These are phyloP conservation scores for Fusarium palustre DNA, from an alignment of 2,329 filamentous ascomycete genomes.

Conservation along the genomic window DNA sequence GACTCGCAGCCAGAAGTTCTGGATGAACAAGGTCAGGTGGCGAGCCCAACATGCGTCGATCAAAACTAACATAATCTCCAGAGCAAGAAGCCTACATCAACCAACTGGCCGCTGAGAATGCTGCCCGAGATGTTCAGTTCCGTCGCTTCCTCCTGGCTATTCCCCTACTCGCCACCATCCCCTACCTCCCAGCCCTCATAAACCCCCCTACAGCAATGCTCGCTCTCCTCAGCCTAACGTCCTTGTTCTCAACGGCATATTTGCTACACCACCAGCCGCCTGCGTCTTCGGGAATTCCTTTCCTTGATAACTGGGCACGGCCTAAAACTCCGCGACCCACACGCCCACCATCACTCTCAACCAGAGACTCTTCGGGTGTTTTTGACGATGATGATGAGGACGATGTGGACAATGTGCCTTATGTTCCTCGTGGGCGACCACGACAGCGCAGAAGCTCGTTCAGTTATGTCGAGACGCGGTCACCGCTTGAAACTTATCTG, in stretches of 20 bases:
- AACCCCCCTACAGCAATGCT: conserved; percentile 56
- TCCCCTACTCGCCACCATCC: conserved; percentile 66
- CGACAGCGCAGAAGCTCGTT: conserved; percentile 41
- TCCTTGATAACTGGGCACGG: conserved; percentile 61
- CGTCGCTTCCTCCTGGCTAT: conserved; percentile 68
- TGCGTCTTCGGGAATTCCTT: conserved; percentile 63
- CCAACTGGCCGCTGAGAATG: conserved; percentile 66
- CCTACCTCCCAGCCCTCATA: conserved; percentile 60
- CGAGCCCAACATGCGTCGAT: neutral
- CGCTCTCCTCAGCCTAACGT: conserved; percentile 70
- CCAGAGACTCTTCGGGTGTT: conserved; percentile 25
- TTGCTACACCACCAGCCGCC: conserved; percentile 68
- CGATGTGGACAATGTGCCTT: conserved; percentile 28
- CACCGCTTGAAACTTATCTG: conserved; percentile 68
- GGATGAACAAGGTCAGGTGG: conserved; percentile 76
- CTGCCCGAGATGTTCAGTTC: conserved; percentile 68
- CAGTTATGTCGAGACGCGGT: conserved; percentile 40
- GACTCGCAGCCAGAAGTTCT: conserved; percentile 69
- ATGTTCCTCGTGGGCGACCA: conserved; percentile 26
- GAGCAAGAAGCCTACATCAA: conserved; percentile 75
- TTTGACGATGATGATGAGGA: conserved; percentile 38
- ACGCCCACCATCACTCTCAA: conserved; percentile 39
- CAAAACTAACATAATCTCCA: conserved; percentile 43
- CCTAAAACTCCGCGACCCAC: conserved; percentile 44
- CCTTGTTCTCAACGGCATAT: conserved; percentile 71